These are phyloP conservation scores for Quercus agrifolia DNA, from an alignment of 306 rosid genomes.

Conservation along the genomic window DNA sequence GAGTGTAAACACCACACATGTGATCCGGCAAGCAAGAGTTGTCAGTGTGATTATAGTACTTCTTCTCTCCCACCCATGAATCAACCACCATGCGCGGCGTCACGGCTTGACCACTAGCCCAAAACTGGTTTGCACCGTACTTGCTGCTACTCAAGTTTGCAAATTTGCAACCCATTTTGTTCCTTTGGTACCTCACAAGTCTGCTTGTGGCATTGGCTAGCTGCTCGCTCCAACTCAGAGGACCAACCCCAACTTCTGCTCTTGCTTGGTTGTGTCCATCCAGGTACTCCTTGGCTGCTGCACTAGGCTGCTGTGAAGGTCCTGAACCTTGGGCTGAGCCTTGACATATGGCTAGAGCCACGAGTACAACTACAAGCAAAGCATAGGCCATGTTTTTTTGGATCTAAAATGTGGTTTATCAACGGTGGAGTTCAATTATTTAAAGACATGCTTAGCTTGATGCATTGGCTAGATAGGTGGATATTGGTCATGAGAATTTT, in stretches of 20 bases:
- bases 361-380: conserved; percentile 7
- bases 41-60: conserved; percentile 44
- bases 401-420: no score
- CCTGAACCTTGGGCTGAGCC: conserved; percentile 5
- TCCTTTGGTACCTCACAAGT: conserved; percentile 60
- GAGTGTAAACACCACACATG: conserved; percentile 75
- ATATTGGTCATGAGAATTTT: no score
- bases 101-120: conserved; percentile 38
- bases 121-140: conserved; percentile 82
- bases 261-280: conserved; percentile 80
- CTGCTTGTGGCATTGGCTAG: conserved; percentile 55
- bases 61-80: conserved; percentile 74
- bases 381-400: not conserved
- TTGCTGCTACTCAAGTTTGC: conserved; percentile 51
- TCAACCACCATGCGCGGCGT: conserved; percentile 60
- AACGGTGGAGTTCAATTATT: not conserved
- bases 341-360: conserved; percentile 13
- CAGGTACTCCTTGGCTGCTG: conserved; percentile 49
- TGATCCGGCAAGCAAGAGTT: conserved; percentile 57
- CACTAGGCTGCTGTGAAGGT: not conserved
- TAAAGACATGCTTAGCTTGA: not conserved
- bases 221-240: conserved; percentile 61
- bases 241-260: conserved; percentile 60
- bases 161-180: conserved; percentile 56
- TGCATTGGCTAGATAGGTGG: not conserved